These are phyloP conservation scores for Colletotrichum sublineola DNA, from an alignment of 2,329 filamentous ascomycete species.

Conservation along the genomic window DNA sequence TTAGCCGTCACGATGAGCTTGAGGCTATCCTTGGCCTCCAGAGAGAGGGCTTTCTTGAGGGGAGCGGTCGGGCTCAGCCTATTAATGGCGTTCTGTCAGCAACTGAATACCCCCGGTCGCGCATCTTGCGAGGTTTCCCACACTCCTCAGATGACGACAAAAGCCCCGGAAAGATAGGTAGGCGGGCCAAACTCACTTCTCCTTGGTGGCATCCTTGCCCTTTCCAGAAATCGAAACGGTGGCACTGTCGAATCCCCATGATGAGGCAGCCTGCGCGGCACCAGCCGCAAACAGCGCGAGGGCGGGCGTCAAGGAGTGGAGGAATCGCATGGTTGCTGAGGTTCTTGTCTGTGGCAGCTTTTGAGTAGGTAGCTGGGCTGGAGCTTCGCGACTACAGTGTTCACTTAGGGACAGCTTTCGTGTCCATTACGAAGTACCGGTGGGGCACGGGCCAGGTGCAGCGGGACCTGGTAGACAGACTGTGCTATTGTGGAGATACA, in stretches of 20 bases:
- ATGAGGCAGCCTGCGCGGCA: constrained; percentile 65
- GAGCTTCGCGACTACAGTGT: constrained; percentile 37
- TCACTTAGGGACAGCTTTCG: constrained; percentile 45
- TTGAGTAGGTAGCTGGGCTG: constrained; percentile 16
- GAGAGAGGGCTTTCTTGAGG: constrained; percentile 72
- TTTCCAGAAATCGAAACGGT: constrained; percentile 76
- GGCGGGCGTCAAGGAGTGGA: constrained; percentile 55
- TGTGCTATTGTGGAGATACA: not conserved
- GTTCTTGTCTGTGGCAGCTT: constrained; percentile 42
- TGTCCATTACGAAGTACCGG: constrained; percentile 40
- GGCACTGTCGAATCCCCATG: constrained; percentile 82
- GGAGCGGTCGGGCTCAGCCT: constrained; percentile 73
- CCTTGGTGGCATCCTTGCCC: constrained; percentile 73
- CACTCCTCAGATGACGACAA: constrained; percentile 1
- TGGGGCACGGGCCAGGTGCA: constrained; percentile 28
- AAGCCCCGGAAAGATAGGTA: constrained; percentile 41
- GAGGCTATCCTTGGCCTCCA: constrained; percentile 79
- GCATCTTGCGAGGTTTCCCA: constrained; percentile 41
- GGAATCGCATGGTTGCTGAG: constrained; percentile 56
- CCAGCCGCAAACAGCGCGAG: constrained; percentile 63
- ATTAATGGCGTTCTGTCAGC: constrained; percentile 24
- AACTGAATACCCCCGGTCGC: constrained; percentile 8
- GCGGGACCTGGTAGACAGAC: constrained; percentile 12
- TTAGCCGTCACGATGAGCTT: constrained; percentile 86
- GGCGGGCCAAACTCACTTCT: constrained; percentile 68